Base-by-base conservation (phyloP, 1,284 basidiomycete genomes). In the Phlebopus sp. region DNA sequence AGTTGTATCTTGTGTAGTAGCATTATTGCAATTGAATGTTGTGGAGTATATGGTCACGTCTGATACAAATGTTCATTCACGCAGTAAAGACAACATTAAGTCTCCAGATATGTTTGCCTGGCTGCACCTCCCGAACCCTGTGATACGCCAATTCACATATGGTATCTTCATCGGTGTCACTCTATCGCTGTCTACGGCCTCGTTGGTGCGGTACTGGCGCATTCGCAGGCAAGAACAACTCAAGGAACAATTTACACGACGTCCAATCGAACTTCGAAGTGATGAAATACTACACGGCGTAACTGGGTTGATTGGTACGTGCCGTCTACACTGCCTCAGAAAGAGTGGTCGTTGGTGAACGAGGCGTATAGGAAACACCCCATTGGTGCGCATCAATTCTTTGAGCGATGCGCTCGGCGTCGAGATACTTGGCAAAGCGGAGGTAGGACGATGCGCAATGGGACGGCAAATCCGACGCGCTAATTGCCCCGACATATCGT, bases 371-470 rank as follows among this genome's bases (percentile, higher is more conserved):
- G 93, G 96, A 31, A 97, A 98, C 62, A 99, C 96, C 1, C 95
- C 95, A 0, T 74, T 99, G 34, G 76, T 99, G 48, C 78, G 95
- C 50, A 97, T 99, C 50, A 90, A 90, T 56, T 94, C 90, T 3
- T 68, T 99, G 47, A 97, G 92, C 57, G 79, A 97, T 68, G 83
- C 87, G 0, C 77, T 97, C 0, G 94, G 94, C 6, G 89, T 97
- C 10, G 94, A 98, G 61, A 95, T 99, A 51, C 73, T 97, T 10
- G 95, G 92, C n/a, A 97, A 97, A 69, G 91, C 92, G 11, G 93
- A 97, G 76, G 90, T 91, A 53, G 39, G 72, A n/a, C 52, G 25
- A 10, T 5, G 7, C 18, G 2, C n/a, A n/a, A n/a, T n/a, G n/a
- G n/a, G n/a, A n/a, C n/a, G n/a, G n/a, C n/a, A n/a, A n/a, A n/a